phyloP scores from a whole-genome alignment of 1,284 basidiomycete genomes.

The Heterobasidion occidentale region DNA sequence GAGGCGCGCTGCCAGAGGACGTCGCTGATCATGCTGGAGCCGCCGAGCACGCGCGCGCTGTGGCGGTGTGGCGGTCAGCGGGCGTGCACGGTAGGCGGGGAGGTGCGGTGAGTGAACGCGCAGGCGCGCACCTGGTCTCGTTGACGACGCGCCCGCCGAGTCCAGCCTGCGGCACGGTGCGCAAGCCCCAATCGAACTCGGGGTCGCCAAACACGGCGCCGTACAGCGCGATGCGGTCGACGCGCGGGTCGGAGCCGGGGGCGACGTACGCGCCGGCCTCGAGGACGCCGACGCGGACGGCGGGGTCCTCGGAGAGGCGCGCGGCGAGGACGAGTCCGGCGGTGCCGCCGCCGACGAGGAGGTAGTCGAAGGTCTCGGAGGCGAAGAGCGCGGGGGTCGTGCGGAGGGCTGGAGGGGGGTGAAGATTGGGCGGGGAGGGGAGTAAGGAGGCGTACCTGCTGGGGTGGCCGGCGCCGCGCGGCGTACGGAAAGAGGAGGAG shows the following conservation, averaged over 20 bases:
- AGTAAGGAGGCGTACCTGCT: background rate
- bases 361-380: background rate
- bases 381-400: slow-evolving; percentile 3
- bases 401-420: slow-evolving; percentile 2
- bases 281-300: slow-evolving; percentile 24
- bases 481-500: no score
- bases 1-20: slow-evolving; percentile 12
- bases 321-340: slow-evolving; percentile 39
- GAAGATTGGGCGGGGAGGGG: background rate
- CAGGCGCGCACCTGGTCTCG: slow-evolving; percentile 8
- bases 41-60: slow-evolving; percentile 7
- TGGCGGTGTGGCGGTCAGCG: background rate
- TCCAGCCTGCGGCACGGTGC: slow-evolving; percentile 10
- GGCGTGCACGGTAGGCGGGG: no score
- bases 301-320: slow-evolving; percentile 34
- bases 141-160: slow-evolving; percentile 9
- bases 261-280: slow-evolving; percentile 19
- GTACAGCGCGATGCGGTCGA: slow-evolving; percentile 9
- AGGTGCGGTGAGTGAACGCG: background rate
- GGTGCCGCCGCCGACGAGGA: slow-evolving; percentile 14
- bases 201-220: slow-evolving; percentile 10
- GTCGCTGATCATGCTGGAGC: slow-evolving; percentile 13
- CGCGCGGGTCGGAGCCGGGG: slow-evolving; percentile 9
- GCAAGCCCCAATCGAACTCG: slow-evolving; percentile 9
- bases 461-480: background rate